Evolutionary conservation across 768 basidiomycete species (phyloP), one percentile per base, ranked within the genome.

Genomic region (Jaapia argillacea): DNA sequence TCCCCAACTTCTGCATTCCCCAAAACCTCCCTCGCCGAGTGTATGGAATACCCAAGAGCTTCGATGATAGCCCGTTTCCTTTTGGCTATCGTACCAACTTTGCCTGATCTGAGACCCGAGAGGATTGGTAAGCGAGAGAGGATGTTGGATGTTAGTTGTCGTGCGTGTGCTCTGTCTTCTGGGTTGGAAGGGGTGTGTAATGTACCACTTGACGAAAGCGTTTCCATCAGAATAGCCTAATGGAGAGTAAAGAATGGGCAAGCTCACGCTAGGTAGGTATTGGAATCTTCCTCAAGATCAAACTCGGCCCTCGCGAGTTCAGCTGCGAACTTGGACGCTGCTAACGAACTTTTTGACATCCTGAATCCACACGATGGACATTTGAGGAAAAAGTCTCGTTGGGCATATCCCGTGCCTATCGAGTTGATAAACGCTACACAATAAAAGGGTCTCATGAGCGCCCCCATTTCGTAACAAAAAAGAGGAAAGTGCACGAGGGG

Each of bases 341-440:
- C 70, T 2, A 76, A 60, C 10, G 49, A 59, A n/a, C 65, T 60
- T 33, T 65, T 67, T 1, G 63, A 71, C 18, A 79, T 67, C 3
- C 48, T 51, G 22, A 65, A 56, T 10, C 44, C 44, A 48, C 77
- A 79, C 2, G 26, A 21, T 1, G 49, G n/a, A 47, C 77, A 79
- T 33, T 24, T 20, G 1, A 49, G 39, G 4, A 24, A 51, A 45
- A 78, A 78, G 0, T 53, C 55, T 18, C 56, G 55, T 46, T 76
- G 73, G 0, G 70, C 53, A 42, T 75, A 79, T 0, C 77, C 77
- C n/a, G n/a, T n/a, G n/a, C n/a, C n/a, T n/a, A n/a, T n/a, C n/a
- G n/a, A n/a, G n/a, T n/a, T n/a, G n/a, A n/a, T n/a, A n/a, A n/a
- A n/a, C n/a, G n/a, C n/a, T n/a, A n/a, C n/a, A n/a, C n/a, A n/a